Evolutionary conservation across 768 basidiomycete species (phyloP).

Genomic region (Tephrocybe sp.): DNA sequence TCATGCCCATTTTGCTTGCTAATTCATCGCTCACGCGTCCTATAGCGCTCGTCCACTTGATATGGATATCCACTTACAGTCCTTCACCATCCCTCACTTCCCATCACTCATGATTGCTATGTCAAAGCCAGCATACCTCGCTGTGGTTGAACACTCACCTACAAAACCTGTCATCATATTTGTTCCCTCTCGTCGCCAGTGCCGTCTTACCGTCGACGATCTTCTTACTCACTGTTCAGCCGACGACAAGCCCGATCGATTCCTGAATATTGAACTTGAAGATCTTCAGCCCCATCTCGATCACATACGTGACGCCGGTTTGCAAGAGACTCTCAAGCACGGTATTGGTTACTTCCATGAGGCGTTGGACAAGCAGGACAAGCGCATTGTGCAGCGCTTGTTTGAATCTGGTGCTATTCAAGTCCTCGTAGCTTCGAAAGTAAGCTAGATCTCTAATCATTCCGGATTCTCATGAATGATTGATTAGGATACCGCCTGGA

Average conservation of each 20-base stretch:
- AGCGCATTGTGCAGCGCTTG: constrained; percentile 86
- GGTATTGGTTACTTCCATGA: constrained; percentile 97
- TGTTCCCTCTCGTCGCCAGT: constrained; percentile 91
- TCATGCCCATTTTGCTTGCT: constrained; percentile 10
- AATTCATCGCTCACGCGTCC: constrained; percentile 11
- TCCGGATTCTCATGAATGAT: neutral
- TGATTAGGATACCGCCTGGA: constrained; percentile 94
- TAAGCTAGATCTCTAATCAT: constrained; percentile 23
- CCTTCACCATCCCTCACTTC: constrained; percentile 95
- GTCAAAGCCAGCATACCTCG: constrained; percentile 97
- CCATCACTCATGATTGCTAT: constrained; percentile 98
- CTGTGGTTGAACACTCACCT: constrained; percentile 83
- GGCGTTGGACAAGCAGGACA: constrained; percentile 88
- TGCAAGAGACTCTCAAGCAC: constrained; percentile 80
- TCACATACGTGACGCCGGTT: constrained; percentile 69
- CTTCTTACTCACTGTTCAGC: constrained; percentile 84
- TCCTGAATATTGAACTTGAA: constrained; percentile 82
- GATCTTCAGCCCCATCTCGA: constrained; percentile 89
- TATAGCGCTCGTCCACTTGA: constrained; percentile 90
- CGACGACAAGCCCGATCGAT: constrained; percentile 79
- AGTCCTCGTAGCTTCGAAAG: constrained; percentile 91
- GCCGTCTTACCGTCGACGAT: constrained; percentile 91
- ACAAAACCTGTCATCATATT: constrained; percentile 89
- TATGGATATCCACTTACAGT: constrained; percentile 96
- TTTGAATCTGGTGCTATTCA: constrained; percentile 96